Evolutionary conservation across 129 eudicot species (phyloP).

Genomic region (Arctium minus): DNA sequence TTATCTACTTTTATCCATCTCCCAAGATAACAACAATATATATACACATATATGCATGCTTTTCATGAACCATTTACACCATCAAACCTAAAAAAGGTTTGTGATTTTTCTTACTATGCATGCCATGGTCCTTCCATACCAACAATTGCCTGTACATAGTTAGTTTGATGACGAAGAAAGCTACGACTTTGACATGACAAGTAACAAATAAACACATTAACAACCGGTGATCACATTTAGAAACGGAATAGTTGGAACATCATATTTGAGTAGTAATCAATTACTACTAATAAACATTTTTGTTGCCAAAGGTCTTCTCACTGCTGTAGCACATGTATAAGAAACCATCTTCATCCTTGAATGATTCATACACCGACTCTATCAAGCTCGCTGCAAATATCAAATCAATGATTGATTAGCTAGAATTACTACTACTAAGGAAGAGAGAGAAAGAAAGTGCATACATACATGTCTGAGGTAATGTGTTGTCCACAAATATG

Average conservation of each 20-base stretch:
- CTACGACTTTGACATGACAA: background rate
- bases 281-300: background rate
- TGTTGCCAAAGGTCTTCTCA: constrained; percentile 84
- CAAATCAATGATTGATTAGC: background rate
- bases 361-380: constrained; percentile 70
- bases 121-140: background rate
- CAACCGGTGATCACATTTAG: background rate
- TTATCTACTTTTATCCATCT: background rate
- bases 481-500: constrained; percentile 73
- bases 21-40: background rate
- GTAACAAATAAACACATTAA: background rate
- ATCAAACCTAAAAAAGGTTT: background rate
- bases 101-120: background rate
- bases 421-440: background rate
- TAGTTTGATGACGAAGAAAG: background rate
- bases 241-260: background rate
- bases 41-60: background rate
- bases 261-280: background rate
- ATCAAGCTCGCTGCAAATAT: constrained; percentile 72
- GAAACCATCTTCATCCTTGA: constrained; percentile 84
- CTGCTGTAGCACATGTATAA: constrained; percentile 81
- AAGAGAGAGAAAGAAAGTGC: background rate
- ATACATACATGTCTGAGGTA: constrained; percentile 79
- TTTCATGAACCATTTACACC: background rate
- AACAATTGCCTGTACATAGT: background rate